Evolutionary conservation across 441 rosid species (phyloP).

Genomic region (Erodium moschatum): DNA sequence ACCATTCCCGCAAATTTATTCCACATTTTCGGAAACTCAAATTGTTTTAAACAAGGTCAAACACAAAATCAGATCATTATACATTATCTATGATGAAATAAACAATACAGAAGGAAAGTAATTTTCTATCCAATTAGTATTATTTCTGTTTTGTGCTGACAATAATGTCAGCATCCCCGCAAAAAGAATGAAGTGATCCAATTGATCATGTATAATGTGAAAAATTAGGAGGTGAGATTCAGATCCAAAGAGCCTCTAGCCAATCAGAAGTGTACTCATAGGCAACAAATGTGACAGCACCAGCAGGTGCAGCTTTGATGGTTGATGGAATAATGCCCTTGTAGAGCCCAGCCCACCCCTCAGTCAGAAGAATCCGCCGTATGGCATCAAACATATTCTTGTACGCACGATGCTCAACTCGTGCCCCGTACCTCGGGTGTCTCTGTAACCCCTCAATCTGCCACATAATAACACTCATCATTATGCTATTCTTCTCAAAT

Average conservation of each 20-base stretch:
- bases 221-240: conserved; percentile 17
- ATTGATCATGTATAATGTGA: background rate
- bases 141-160: too few species aligned
- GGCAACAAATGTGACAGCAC: conserved; percentile 89
- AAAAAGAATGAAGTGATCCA: conserved; percentile 3
- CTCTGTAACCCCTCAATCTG: conserved; percentile 88
- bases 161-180: background rate
- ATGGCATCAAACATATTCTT: conserved; percentile 74
- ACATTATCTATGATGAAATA: too few species aligned
- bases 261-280: conserved; percentile 67
- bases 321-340: conserved; percentile 92
- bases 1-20: too few species aligned
- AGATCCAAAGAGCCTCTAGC: conserved; percentile 52
- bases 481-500: background rate
- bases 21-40: too few species aligned
- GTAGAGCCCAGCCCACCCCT: conserved; percentile 89
- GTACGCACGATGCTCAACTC: conserved; percentile 61
- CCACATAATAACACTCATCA: conserved; percentile 9
- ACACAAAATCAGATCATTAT: too few species aligned
- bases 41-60: too few species aligned
- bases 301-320: conserved; percentile 97
- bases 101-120: too few species aligned
- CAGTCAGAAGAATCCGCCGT: conserved; percentile 39
- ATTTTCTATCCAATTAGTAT: background rate
- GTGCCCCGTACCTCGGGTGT: conserved; percentile 84